Conservation (phyloP, 495 filamentous ascomycete genomes). For the Hypoxylon perforatum region DNA sequence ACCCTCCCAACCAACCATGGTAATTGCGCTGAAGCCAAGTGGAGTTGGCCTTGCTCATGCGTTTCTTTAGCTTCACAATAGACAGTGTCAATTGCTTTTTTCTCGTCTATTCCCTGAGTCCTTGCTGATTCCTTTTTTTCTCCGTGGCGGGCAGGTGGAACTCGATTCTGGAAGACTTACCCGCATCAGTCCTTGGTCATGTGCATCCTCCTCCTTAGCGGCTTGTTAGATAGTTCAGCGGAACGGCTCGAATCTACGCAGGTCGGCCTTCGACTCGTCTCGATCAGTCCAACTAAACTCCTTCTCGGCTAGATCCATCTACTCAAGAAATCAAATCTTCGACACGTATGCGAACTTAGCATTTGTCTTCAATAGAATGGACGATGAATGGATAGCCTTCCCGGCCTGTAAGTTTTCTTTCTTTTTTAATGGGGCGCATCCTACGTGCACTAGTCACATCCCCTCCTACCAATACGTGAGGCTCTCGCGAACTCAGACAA, state of each 20-base stretch:
- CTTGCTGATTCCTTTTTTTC: constrained; percentile 17
- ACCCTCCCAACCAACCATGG: constrained; percentile 25
- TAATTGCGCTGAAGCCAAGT: constrained; percentile 18
- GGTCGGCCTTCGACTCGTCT: constrained; percentile 10
- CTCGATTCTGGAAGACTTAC: constrained; percentile 43
- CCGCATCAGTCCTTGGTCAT: constrained; percentile 42
- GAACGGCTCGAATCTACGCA: constrained; percentile 41
- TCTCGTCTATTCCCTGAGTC: constrained; percentile 6
- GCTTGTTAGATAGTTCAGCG: constrained; percentile 22
- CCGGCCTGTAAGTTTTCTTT: constrained; percentile 10
- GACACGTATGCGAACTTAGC: not conserved
- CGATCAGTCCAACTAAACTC: constrained; percentile 18
- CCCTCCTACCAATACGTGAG: constrained; percentile 7
- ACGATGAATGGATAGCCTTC: constrained; percentile 7
- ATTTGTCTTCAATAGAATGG: constrained; percentile 7
- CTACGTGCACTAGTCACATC: constrained; percentile 30
- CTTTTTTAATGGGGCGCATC: constrained; percentile 30
- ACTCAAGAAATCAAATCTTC: constrained; percentile 23
- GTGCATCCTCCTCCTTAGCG: constrained; percentile 30
- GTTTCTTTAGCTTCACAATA: constrained; percentile 34
- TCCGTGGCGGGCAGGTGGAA: constrained; percentile 20
- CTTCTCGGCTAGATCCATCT: constrained; percentile 35
- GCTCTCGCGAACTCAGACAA: constrained; percentile 26
- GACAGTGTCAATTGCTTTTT: constrained; percentile 32
- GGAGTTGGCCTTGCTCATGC: constrained; percentile 21